These are phyloP conservation scores for Zymoseptoria crescenta DNA, from an alignment of 2,329 filamentous ascomycete species.

Conservation along the genomic window DNA sequence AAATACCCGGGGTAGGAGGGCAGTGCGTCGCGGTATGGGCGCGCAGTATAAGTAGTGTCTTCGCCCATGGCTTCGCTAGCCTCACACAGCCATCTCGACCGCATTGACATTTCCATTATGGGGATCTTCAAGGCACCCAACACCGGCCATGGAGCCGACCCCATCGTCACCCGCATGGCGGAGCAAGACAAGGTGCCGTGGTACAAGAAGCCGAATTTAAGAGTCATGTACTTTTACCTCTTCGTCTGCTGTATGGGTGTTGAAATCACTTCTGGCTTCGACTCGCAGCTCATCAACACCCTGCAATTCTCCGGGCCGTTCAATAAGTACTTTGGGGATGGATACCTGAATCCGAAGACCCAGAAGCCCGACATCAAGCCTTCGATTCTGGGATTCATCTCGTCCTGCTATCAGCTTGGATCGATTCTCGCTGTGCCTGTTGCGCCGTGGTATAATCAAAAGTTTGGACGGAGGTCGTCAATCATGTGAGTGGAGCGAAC, in stretches of 20 bases:
- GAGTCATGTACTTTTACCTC: slow-evolving; percentile 49
- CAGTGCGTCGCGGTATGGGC: not conserved
- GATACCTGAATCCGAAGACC: not conserved
- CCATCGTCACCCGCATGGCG: slow-evolving; percentile 21
- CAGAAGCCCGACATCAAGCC: slow-evolving; percentile 22
- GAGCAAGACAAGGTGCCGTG: slow-evolving; percentile 40
- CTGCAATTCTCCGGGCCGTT: slow-evolving; percentile 12
- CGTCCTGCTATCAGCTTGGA: slow-evolving; percentile 53
- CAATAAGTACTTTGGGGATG: slow-evolving; percentile 37
- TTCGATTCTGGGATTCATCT: slow-evolving; percentile 47
- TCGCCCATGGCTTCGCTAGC: not conserved
- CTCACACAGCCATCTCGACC: not conserved
- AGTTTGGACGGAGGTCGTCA: slow-evolving; percentile 49
- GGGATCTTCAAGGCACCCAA: not conserved
- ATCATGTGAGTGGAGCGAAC: slow-evolving; percentile 36
- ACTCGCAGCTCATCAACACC: slow-evolving; percentile 38
- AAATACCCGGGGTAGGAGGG: not conserved
- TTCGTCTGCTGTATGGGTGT: slow-evolving; percentile 56
- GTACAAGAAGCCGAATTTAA: slow-evolving; percentile 54
- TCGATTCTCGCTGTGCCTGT: slow-evolving; percentile 52
- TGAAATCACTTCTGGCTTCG: slow-evolving; percentile 55
- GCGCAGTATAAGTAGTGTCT: not conserved
- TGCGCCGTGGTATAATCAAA: slow-evolving; percentile 49
- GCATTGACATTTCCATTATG: not conserved
- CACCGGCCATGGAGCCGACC: slow-evolving; percentile 8